Conservation (phyloP, 2,329 filamentous ascomycete species). For the Exophiala viscosa region DNA sequence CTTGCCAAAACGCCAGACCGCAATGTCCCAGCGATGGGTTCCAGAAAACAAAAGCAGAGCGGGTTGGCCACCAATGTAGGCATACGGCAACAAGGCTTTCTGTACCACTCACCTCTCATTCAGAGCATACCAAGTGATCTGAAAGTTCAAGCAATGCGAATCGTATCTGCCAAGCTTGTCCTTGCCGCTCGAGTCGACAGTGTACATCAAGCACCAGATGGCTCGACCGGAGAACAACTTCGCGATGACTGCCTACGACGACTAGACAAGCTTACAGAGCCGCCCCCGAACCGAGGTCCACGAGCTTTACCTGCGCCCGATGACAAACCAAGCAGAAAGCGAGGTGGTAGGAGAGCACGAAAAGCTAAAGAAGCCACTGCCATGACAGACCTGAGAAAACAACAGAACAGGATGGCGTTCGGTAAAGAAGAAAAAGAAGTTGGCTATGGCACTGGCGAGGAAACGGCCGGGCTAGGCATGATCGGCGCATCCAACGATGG, state of each 20-base stretch:
- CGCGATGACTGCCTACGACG: conserved; percentile 78
- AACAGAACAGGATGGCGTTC: conserved; percentile 93
- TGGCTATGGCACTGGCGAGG: conserved; percentile 81
- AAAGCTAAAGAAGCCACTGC: conserved; percentile 96
- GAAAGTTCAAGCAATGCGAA: conserved; percentile 90
- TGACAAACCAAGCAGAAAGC: conserved; percentile 89
- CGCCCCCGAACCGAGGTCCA: conserved; percentile 81
- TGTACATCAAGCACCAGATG: conserved; percentile 75
- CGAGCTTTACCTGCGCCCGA: conserved; percentile 87
- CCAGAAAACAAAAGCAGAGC: conserved; percentile 74
- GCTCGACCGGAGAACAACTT: conserved; percentile 76
- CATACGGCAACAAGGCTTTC: conserved; percentile 83
- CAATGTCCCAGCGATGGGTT: conserved; percentile 86
- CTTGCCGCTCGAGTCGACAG: conserved; percentile 90
- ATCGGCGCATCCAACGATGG: conserved; percentile 85
- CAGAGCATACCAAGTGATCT: conserved; percentile 78
- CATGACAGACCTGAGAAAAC: conserved; percentile 94
- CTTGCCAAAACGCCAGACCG: conserved; percentile 90
- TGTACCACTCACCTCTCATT: conserved; percentile 89
- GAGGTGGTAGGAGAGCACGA: conserved; percentile 80
- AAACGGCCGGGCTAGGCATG: conserved; percentile 88
- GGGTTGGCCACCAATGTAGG: conserved; percentile 92
- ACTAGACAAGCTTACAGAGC: conserved; percentile 87
- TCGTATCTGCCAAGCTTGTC: conserved; percentile 87
- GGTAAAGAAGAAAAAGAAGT: conserved; percentile 93